Conservation (phyloP, 306 rosid genomes). For the Prunus armeniaca region DNA sequence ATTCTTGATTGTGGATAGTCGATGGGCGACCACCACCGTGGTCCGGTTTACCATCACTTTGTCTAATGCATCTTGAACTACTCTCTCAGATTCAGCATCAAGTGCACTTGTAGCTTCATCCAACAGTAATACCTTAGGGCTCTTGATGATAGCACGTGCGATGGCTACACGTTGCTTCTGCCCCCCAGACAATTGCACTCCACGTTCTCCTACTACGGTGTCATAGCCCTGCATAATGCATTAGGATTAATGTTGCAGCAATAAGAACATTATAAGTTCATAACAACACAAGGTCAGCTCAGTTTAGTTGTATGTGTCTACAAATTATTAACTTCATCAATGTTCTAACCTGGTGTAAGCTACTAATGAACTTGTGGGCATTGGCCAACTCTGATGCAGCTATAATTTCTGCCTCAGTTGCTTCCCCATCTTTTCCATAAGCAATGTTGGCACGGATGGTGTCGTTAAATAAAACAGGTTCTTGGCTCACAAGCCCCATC, state of each 20-base stretch:
- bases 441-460: constrained; percentile 82
- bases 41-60: constrained; percentile 74
- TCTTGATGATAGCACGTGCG: constrained; percentile 74
- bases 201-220: constrained; percentile 78
- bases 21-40: constrained; percentile 81
- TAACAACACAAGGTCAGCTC: too few species aligned
- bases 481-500: constrained; percentile 90
- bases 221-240: constrained; percentile 57
- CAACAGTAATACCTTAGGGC: constrained; percentile 69
- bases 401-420: constrained; percentile 71
- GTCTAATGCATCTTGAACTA: constrained; percentile 88
- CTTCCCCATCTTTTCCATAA: constrained; percentile 71
- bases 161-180: constrained; percentile 88
- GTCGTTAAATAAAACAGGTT: constrained; percentile 75
- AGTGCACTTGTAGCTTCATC: constrained; percentile 93
- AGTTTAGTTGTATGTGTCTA: too few species aligned
- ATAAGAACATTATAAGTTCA: too few species aligned
- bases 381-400: constrained; percentile 74
- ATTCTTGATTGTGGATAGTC: constrained; percentile 74
- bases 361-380: constrained; percentile 79
- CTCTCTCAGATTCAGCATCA: constrained; percentile 81
- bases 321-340: neutral
- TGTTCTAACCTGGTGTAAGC: constrained; percentile 55
- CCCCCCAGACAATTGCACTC: constrained; percentile 79
- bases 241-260: neutral